phyloP scores from a whole-genome alignment of 2,329 filamentous ascomycete genomes.

The Aureobasidium sp. region DNA sequence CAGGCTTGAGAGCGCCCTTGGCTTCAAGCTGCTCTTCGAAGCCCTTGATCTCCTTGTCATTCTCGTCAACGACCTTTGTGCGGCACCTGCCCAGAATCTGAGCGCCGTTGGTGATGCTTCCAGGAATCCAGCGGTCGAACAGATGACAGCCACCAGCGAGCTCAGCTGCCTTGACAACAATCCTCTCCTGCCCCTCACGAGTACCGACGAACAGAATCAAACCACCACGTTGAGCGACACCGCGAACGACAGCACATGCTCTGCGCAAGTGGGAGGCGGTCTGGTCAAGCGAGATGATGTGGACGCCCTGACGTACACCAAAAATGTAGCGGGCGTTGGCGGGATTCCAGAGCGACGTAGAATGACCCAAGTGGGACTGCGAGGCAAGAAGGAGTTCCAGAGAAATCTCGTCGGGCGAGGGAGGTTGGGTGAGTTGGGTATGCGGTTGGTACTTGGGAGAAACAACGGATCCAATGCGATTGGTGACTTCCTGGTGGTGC shows the following conservation, averaged over 20 bases:
- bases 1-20: conserved; percentile 66
- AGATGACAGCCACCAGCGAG: conserved; percentile 76
- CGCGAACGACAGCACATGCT: conserved; percentile 84
- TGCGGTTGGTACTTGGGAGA: conserved; percentile 56
- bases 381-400: conserved; percentile 85
- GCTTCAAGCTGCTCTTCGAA: conserved; percentile 61
- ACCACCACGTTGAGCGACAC: conserved; percentile 74
- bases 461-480: conserved; percentile 34
- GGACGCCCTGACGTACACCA: conserved; percentile 77
- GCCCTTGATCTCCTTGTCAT: conserved; percentile 57
- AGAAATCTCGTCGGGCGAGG: conserved; percentile 70
- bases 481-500: conserved; percentile 34
- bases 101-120: conserved; percentile 86
- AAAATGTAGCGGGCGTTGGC: conserved; percentile 91
- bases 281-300: conserved; percentile 86
- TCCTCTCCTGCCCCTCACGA: conserved; percentile 69
- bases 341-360: conserved; percentile 88
- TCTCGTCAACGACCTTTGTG: conserved; percentile 69
- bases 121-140: conserved; percentile 88
- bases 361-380: conserved; percentile 84
- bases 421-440: conserved; percentile 64
- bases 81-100: conserved; percentile 68
- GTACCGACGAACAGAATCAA: conserved; percentile 89
- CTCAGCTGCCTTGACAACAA: conserved; percentile 73
- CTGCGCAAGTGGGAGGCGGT: conserved; percentile 87